phyloP scores from a whole-genome alignment of 805 yeast species.

The Monosporozyma siamensis region DNA sequence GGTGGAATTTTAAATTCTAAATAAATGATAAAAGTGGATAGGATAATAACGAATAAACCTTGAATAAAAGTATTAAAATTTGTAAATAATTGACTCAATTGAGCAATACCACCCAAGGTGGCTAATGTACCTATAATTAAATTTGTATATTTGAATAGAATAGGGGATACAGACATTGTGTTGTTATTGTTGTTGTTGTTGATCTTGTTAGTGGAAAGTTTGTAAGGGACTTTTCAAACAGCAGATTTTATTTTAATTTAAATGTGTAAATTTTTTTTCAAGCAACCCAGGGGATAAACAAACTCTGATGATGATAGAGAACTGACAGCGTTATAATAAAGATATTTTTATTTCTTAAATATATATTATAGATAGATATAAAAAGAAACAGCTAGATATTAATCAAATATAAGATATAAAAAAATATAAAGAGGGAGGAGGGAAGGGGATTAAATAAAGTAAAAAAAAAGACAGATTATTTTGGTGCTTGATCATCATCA shows the following conservation, averaged over 20 bases:
- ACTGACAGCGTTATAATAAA: no score
- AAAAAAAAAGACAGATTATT: no score
- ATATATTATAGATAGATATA: not conserved
- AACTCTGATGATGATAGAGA: no score
- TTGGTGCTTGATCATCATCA: constrained; percentile 7
- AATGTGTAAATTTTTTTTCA: no score
- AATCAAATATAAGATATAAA: not conserved
- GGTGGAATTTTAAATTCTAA: constrained; percentile 40
- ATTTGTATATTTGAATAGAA: constrained; percentile 35
- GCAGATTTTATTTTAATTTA: no score
- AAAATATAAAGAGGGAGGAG: not conserved
- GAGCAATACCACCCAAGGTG: constrained; percentile 30
- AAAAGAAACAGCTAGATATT: not conserved
- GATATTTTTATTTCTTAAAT: no score
- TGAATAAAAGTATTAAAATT: constrained; percentile 38
- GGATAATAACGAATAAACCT: constrained; percentile 47
- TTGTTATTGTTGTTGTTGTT: constrained; percentile 11
- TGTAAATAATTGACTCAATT: constrained; percentile 13
- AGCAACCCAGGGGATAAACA: no score
- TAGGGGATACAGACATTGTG: constrained; percentile 11
- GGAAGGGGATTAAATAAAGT: not conserved
- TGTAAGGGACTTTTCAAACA: no score
- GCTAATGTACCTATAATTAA: constrained; percentile 45
- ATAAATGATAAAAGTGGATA: constrained; percentile 46
- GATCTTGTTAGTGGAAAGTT: not conserved